These are phyloP conservation scores for Anthoceros angustus DNA, from an alignment of 225 moss, liverwort and hornwort genomes.

Conservation along the genomic window DNA sequence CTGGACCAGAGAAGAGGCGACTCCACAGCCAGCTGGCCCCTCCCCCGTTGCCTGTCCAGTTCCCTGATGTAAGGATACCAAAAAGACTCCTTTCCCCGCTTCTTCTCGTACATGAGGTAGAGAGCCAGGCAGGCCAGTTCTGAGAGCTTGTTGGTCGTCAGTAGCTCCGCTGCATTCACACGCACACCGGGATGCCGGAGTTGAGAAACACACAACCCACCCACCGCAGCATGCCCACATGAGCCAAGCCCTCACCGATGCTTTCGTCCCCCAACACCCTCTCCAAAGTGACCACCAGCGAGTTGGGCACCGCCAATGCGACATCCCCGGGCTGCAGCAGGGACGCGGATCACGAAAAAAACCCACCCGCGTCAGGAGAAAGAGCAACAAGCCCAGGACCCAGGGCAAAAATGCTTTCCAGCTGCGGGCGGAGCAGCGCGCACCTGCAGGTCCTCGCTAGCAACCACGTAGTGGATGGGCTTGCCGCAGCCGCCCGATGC, in stretches of 20 bases:
- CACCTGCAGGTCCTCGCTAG: constrained; percentile 87
- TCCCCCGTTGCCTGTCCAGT: constrained; percentile 95
- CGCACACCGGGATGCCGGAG: not conserved
- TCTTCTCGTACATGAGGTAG: constrained; percentile 99
- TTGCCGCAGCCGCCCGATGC: constrained; percentile 42
- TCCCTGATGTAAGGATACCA: constrained; percentile 99
- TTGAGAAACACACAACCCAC: not conserved
- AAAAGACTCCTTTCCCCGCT: constrained; percentile 86
- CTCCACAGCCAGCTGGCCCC: constrained; percentile 89
- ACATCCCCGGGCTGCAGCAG: constrained; percentile 74
- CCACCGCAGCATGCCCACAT: not conserved
- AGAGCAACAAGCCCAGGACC: no score
- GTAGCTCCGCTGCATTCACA: constrained; percentile 60
- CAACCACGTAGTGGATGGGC: constrained; percentile 89
- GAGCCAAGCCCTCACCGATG: constrained; percentile 33
- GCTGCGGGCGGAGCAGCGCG: not conserved
- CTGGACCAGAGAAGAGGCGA: constrained; percentile 94
- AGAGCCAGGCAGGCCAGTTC: constrained; percentile 96
- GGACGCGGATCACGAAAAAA: not conserved
- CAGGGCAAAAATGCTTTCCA: not conserved
- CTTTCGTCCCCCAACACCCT: constrained; percentile 95
- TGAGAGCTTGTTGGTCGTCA: constrained; percentile 97
- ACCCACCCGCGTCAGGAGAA: no score
- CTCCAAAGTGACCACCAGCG: constrained; percentile 93
- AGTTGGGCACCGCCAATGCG: constrained; percentile 66